Base-by-base conservation (phyloP, 1,284 basidiomycete genomes). In the Ceratobasidium sp. region DNA sequence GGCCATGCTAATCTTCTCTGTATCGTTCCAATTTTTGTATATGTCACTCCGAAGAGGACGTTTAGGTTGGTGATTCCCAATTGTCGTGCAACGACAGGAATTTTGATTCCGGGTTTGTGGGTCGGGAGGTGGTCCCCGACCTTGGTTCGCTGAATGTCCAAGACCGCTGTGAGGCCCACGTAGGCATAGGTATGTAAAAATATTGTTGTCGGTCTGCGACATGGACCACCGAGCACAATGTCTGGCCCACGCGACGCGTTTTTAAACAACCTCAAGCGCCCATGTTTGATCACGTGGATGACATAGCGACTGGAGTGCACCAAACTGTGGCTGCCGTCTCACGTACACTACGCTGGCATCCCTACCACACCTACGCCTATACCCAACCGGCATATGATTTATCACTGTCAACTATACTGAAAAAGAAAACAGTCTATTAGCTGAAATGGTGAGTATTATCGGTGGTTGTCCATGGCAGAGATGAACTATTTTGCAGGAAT, bases 1-100 rank as follows among this genome's bases (percentile, higher is more conserved):
- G 58, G 58, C 58, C 58, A 62, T 62, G 58, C 58, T 62, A 62
- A 62, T 62, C 58, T 62, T 62, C 58, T 62, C 58, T 62, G 58
- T 62, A 62, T 62, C 58, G 58, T 62, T 62, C 58, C 58, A 62
- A 62, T 62, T 62, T 62, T 62, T 62, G 58, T 62, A 62, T 62
- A 62, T 62, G 58, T 62, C 58, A 62, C 58, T 62, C 58, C 58
- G 57, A 65, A 65, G 62, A 65, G 62, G 62, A 65, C 62, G 35
- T 31, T 50, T 15, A n/a, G 17, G 49, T 15, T 8, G 7, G n/a
- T 8, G 47, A 38, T 35, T 53, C 20, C 22, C 4, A 6, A 20
- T 8, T 10, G 20, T 22, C 7, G 22, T 27, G 31, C n/a, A 20
- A 7, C n/a, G 10, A 38, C 62, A 38, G 22, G 22, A 53, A 40